Evolutionary conservation across 2,329 filamentous ascomycete genomes (phyloP).

Genomic region (Colletotrichum echinochloae): DNA sequence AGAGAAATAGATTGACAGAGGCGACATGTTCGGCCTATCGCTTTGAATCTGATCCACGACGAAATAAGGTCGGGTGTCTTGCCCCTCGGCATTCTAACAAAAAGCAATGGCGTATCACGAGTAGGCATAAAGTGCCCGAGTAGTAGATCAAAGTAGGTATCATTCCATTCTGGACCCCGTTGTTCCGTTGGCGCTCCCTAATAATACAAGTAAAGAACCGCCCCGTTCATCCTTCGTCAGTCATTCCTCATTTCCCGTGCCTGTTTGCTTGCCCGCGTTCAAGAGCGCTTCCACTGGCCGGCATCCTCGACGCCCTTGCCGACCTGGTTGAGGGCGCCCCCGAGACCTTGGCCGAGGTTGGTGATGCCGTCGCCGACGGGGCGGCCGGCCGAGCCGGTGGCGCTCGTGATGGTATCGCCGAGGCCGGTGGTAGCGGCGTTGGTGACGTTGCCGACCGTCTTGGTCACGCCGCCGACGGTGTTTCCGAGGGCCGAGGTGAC

Average conservation of each 20-base stretch:
- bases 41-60: neutral
- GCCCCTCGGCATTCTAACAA: neutral
- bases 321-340: conserved; percentile 62
- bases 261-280: neutral
- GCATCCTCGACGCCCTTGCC: conserved; percentile 68
- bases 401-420: conserved; percentile 65
- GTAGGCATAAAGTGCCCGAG: neutral
- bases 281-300: conserved; percentile 64
- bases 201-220: conserved; percentile 12
- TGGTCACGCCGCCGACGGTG: conserved; percentile 54
- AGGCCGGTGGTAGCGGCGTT: conserved; percentile 68
- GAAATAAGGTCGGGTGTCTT: neutral
- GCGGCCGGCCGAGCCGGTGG: conserved; percentile 65
- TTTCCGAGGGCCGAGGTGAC: conserved; percentile 56
- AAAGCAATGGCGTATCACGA: neutral
- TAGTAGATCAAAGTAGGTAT: neutral
- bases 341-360: conserved; percentile 64
- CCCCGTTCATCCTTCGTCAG: neutral
- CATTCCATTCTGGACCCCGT: neutral
- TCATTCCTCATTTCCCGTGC: neutral
- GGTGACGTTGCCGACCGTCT: conserved; percentile 56
- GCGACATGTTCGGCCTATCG: neutral
- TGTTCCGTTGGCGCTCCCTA: conserved; percentile 13
- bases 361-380: conserved; percentile 68
- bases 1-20: neutral